Conservation (phyloP, 495 filamentous ascomycete genomes). For the Xylaria palmicola region DNA sequence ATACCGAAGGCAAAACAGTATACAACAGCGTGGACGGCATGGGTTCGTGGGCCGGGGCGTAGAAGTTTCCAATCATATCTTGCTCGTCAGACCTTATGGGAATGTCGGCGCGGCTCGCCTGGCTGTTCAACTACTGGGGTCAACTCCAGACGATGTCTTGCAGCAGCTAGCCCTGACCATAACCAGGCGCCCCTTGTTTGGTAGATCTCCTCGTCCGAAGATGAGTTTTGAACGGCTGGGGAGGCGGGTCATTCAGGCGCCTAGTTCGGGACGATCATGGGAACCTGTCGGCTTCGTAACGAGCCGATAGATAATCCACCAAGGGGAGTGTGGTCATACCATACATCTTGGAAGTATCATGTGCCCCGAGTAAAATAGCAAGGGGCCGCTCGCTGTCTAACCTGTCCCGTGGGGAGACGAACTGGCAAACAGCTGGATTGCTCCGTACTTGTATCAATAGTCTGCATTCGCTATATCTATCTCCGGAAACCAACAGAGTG, state of each 20-base stretch:
- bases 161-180: conserved; percentile 8
- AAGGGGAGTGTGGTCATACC: conserved; percentile 16
- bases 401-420: neutral
- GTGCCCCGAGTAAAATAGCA: neutral
- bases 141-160: conserved; percentile 16
- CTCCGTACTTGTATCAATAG: neutral
- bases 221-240: conserved; percentile 23
- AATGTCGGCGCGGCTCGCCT: conserved; percentile 15
- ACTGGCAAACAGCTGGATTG: neutral
- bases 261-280: conserved; percentile 16
- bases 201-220: conserved; percentile 31
- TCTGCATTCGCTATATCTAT: neutral
- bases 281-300: conserved; percentile 2
- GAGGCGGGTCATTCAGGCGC: conserved; percentile 17
- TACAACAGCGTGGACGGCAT: neutral
- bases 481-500: neutral
- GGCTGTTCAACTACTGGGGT: conserved; percentile 6
- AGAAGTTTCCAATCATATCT: conserved; percentile 6
- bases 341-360: conserved; percentile 1
- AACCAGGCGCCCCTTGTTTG: conserved; percentile 13
- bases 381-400: neutral
- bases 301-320: conserved; percentile 16
- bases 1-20: neutral
- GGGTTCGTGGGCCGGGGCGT: neutral
- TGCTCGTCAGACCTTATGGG: conserved; percentile 22